Evolutionary conservation across 768 basidiomycete species (phyloP), one percentile per base, ranked within the genome.

Genomic region (Russula vinacea): DNA sequence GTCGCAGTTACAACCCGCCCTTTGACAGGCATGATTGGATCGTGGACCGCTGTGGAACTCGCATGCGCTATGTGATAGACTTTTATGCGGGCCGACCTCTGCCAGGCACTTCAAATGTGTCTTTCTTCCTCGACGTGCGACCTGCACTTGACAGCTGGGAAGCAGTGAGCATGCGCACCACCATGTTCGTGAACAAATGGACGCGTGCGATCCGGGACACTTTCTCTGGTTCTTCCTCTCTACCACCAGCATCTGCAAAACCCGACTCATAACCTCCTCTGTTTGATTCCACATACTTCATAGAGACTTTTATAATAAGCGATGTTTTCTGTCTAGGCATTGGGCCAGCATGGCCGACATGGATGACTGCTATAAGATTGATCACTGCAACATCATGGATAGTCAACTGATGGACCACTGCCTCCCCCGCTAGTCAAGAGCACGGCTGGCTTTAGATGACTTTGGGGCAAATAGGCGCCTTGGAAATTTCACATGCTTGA

Each of bases 11-110:
- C 74, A 82, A 91, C 32, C 81, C 92, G 26, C 97, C 97, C 0
- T 99, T 99, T 75, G 97, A 99, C 73, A 87, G 97, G 9, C 97
- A 99, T 69, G 96, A 98, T 74, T 99, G 97, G 97, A 75, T 92
- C 56, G 87, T 99, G 56, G 94, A 97, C 74, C 87, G 96, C 39
- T 97, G 95, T 72, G 96, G 94, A 6, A 84, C 83, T 10, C 86
- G 84, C 62, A 80, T 94, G 73, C 87, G 96, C 56, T 99, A 99
- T 77, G 86, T 99, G 64, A 97, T 99, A 71, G 97, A 99, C 76
- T 99, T 98, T 76, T 99, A 99, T 78, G 90, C 91, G 3, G 96
- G 96, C 19, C 84, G 84, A 51, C 71, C 77, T 29, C 77, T 74
- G 14, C 70, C 83, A 13, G 70, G 78, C 1, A 74, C 79, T 26